Base-by-base conservation (phyloP, 352 stramenopile genomes). In the Globisporangium acanthophoron region DNA sequence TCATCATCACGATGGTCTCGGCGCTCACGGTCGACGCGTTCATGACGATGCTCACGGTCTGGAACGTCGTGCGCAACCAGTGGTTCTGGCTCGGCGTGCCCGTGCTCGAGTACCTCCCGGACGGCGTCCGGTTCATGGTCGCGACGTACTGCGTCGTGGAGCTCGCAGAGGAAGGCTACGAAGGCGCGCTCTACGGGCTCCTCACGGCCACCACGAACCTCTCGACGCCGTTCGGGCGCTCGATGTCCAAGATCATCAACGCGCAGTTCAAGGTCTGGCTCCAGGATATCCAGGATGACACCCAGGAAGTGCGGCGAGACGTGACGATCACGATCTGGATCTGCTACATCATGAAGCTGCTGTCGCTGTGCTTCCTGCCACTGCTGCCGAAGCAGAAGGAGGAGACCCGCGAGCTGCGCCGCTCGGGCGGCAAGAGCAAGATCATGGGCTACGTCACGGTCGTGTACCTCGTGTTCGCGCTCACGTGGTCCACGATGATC, bases 31-130 rank as follows among this genome's bases (percentile, higher is more conserved):
- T 79, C 3, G 78, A 88, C 35, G 69, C 56, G 18, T 56, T 80
- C 31, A 75, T 82, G 66, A 86, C 71, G 27, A 79, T 86, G 64
- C 43, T 85, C 1, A 74, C 75, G 5, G 71, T 73, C 2, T 87
- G 77, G 74, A 58, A 76, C 29, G 52, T 84, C 15, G 54, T 77
- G 35, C 74, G 77, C 45, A 85, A 69, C 54, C 77, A 83, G 48
- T 87, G 74, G 73, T 80, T 87, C 56, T 87, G 71, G 74, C 74
- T 82, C 16, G 74, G 73, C 27, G 73, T 85, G 15, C 74, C 74
- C 0, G 59, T 87, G 13, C 62, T 82, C n/a, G 73, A 70, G 24
- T 69, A 87, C 58, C 51, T 87, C 8, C 77, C 78, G 0, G 66
- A 75, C 20, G 73, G 69, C 43, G 64, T 84, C 1, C 66, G 66